Base-by-base conservation (phyloP, 2,329 filamentous ascomycete species). In the Aspergillus sojae region DNA sequence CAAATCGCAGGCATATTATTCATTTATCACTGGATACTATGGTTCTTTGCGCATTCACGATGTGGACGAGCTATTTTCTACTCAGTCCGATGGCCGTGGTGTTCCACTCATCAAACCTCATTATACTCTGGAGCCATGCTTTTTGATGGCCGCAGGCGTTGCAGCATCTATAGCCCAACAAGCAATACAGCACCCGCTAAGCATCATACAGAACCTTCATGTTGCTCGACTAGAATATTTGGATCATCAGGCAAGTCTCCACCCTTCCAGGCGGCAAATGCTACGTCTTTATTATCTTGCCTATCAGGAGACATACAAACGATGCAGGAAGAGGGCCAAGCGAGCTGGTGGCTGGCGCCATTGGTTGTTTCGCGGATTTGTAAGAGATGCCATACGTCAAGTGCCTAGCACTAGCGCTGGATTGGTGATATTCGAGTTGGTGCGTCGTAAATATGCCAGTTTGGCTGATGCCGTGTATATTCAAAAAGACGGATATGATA, bases 331-430 rank as follows among this genome's bases (percentile, higher is more conserved):
- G 23, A 77, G 84, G 59, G 86, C 86, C 9, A 77, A 77, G 21
- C 77, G 81, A 26, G 80, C 80, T 1, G 85, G 85, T 4, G 84
- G 86, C 0, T 86, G 86, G 82, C 70, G 81, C 52, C 76, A 70
- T 19, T 89, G 86, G 80, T 75, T 89, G 2, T 89, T 85, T 70
- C 77, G 79, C 52, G 85, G 83, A 32, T 89, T 89, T 70, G 78
- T 85, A 69, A 78, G 79, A 70, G 83, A 77, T 60, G 87, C 86
- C 0, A 77, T 89, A 41, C 80, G 84, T 36, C 87, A 89, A 71
- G 84, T 88, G 14, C 88, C 88, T 2, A 89, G 86, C 67, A 89
- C 88, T 2, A 87, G 85, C 66, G 86, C 87, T 1, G 88, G 86
- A 0, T 75, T 90, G 58, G 86, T 90, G 61, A 87, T 89, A 4